phyloP scores from a whole-genome alignment of 2,329 filamentous ascomycete genomes.

The Fusarium mangiferae region DNA sequence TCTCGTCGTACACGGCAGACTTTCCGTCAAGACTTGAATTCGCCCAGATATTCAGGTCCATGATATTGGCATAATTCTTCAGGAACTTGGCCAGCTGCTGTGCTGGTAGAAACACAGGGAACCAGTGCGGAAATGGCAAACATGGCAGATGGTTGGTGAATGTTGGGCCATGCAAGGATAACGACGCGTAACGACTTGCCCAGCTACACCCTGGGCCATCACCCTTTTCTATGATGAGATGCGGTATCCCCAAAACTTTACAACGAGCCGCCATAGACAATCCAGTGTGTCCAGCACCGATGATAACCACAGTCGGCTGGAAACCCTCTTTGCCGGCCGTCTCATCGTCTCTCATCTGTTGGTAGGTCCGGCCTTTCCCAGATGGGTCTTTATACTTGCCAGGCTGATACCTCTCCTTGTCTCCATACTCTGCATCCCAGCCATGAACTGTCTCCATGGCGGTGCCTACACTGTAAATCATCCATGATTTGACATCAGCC shows the following conservation, averaged over 20 bases:
- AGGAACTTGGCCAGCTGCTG: neutral
- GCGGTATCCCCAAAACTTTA: neutral
- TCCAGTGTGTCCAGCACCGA: neutral
- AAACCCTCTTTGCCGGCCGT: neutral
- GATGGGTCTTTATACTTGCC: neutral
- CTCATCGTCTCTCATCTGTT: neutral
- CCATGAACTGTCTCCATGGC: neutral
- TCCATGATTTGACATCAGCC: neutral
- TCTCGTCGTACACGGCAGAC: neutral
- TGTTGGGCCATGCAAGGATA: neutral
- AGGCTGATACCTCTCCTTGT: neutral
- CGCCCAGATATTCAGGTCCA: neutral
- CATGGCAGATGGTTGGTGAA: neutral
- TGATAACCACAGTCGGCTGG: neutral
- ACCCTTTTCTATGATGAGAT: neutral
- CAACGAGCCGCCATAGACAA: neutral
- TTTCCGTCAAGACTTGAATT: neutral
- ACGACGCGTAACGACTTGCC: neutral
- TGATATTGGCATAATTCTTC: neutral
- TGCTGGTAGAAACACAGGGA: neutral
- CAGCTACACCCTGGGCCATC: neutral
- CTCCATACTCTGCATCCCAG: neutral
- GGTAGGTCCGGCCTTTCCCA: neutral
- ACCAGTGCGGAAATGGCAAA: neutral
- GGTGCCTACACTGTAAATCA: neutral